A percentile compares a stretch with the other conserved stretches of the same genome.
Conservation (phyloP, 2,329 filamentous ascomycete species). For the Exophiala calicioides region DNA sequence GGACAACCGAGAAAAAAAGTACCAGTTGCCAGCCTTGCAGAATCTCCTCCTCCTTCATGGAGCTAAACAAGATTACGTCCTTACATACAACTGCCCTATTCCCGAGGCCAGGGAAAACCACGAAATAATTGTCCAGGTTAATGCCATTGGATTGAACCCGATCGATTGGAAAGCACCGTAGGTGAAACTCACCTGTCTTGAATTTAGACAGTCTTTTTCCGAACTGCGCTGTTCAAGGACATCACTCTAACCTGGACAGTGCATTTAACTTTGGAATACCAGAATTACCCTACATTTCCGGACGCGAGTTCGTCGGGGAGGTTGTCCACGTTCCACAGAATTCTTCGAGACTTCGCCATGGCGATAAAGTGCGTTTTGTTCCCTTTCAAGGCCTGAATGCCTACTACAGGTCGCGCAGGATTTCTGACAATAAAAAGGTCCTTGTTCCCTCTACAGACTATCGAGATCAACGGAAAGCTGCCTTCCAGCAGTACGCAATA, state of each 20-base stretch:
- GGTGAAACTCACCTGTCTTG: slow-evolving; percentile 1
- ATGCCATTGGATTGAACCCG: slow-evolving; percentile 67
- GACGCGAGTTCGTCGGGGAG: slow-evolving; percentile 67
- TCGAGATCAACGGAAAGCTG: slow-evolving; percentile 69
- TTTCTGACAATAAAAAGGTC: too few species aligned
- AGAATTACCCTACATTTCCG: slow-evolving; percentile 66
- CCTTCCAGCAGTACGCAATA: slow-evolving; percentile 70
- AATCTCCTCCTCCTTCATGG: slow-evolving; percentile 17
- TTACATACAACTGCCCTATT: slow-evolving; percentile 13
- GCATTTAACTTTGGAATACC: slow-evolving; percentile 72
- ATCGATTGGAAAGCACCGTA: slow-evolving; percentile 66
- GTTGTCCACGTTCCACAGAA: slow-evolving; percentile 53
- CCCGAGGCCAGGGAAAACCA: slow-evolving; percentile 12
- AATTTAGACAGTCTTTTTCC: neutral
- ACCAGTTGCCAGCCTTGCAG: slow-evolving; percentile 7
- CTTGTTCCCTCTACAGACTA: slow-evolving; percentile 75
- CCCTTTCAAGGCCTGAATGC: too few species aligned
- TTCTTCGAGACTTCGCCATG: slow-evolving; percentile 54
- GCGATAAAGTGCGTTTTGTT: too few species aligned
- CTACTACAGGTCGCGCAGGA: too few species aligned
- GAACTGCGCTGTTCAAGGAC: neutral
- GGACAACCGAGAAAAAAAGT: slow-evolving; percentile 4
- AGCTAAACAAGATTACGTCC: slow-evolving; percentile 16
- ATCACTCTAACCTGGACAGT: too few species aligned
- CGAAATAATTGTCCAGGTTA: slow-evolving; percentile 25